A percentile compares a stretch with the other conserved stretches of the same genome.
Evolutionary conservation across 202 grass and related monocot species (phyloP).

Genomic region (Bolboschoenoplectus hybrid): DNA sequence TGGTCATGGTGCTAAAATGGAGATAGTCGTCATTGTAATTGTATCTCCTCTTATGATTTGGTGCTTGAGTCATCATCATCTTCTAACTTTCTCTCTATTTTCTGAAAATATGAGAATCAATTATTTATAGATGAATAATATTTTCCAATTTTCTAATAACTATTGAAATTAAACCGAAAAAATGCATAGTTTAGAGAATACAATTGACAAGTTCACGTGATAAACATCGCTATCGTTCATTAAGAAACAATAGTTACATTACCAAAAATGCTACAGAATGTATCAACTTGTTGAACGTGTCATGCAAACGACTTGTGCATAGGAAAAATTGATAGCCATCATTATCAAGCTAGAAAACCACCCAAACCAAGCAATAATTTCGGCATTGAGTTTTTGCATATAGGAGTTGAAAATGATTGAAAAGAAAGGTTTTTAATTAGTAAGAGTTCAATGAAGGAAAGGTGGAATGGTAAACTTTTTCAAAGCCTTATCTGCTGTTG

Average conservation of each 20-base stretch:
- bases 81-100: slow-evolving; percentile 34
- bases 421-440: slow-evolving; percentile 15
- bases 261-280: not conserved
- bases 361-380: not conserved
- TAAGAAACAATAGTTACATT: not conserved
- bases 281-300: slow-evolving; percentile 23
- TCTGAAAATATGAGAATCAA: slow-evolving; percentile 2
- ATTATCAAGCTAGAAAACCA: not conserved
- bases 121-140: not conserved
- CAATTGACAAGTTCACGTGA: not conserved
- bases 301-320: not conserved
- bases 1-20: slow-evolving; percentile 46
- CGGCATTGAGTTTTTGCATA: not conserved
- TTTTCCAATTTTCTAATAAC: not conserved
- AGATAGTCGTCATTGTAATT: slow-evolving; percentile 51
- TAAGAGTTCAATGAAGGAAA: slow-evolving; percentile 12
- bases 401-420: slow-evolving; percentile 24
- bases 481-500: not conserved
- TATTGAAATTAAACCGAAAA: not conserved
- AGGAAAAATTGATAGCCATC: not conserved
- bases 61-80: slow-evolving; percentile 85
- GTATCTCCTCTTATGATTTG: slow-evolving; percentile 67
- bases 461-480: not conserved
- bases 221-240: not conserved
- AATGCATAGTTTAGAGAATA: not conserved